phyloP scores from a whole-genome alignment of 179 eudicot species.

The Silene noctiflora region DNA sequence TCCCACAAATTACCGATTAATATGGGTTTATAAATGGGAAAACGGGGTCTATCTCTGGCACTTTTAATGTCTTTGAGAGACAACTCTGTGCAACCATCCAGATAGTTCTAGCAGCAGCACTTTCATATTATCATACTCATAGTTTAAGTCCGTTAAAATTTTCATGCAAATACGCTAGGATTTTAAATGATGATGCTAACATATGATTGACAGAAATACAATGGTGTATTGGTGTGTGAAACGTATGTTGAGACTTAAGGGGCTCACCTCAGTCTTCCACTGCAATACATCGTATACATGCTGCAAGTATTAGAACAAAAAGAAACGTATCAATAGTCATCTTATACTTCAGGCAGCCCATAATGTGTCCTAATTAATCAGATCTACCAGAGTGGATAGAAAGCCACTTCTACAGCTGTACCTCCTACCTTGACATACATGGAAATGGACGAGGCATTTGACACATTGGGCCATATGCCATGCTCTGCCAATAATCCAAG shows the following conservation, averaged over 20 bases:
- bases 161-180: conserved; percentile 6
- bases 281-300: conserved; percentile 63
- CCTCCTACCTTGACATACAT: conserved; percentile 62
- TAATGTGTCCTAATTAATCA: not conserved
- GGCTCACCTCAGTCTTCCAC: conserved; percentile 67
- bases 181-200: not conserved
- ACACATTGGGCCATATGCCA: conserved; percentile 68
- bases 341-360: conserved; percentile 5
- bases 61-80: not conserved
- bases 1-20: too few relatives aligned
- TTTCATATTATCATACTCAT: not conserved
- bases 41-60: not conserved
- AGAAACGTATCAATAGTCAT: conserved; percentile 11
- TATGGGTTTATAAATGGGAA: not conserved
- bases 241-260: conserved; percentile 15
- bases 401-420: not conserved
- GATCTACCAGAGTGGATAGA: not conserved
- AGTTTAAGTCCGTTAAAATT: not conserved
- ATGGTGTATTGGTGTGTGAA: conserved; percentile 1
- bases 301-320: conserved; percentile 41
- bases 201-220: not conserved
- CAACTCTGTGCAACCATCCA: not conserved
- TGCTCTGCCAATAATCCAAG: conserved; percentile 72
- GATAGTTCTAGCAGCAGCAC: not conserved
- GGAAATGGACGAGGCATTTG: conserved; percentile 72